Conservation (phyloP, 805 yeast species). For the Torulaspora gathmanii region DNA sequence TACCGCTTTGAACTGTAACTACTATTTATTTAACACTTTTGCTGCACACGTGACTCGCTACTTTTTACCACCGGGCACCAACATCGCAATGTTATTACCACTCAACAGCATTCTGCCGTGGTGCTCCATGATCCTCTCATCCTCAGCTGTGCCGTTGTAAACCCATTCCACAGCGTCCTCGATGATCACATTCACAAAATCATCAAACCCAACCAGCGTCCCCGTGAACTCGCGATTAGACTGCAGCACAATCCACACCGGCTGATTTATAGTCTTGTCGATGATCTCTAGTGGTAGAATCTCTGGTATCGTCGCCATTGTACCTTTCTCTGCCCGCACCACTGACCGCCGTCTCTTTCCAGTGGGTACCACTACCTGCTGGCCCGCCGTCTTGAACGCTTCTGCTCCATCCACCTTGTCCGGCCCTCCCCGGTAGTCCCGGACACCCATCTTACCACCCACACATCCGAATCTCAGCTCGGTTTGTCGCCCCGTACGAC, state of each 20-base stretch:
- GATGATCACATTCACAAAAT: conserved; percentile 85
- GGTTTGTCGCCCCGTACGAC: too few species aligned
- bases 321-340: neutral
- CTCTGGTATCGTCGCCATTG: conserved; percentile 26
- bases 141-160: conserved; percentile 26
- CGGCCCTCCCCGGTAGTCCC: too few species aligned
- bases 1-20: neutral
- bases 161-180: conserved; percentile 52
- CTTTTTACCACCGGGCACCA: conserved; percentile 48
- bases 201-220: conserved; percentile 86
- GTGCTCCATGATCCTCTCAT: conserved; percentile 42
- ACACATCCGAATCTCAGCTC: too few species aligned
- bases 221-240: conserved; percentile 79
- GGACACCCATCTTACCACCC: too few species aligned
- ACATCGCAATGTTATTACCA: conserved; percentile 70
- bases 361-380: too few species aligned
- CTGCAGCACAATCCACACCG: conserved; percentile 58
- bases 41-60: neutral
- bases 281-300: conserved; percentile 74
- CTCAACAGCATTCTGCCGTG: conserved; percentile 60
- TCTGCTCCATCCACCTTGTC: neutral
- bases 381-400: too few species aligned
- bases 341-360: neutral
- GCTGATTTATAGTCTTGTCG: conserved; percentile 79
- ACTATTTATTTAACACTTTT: neutral